phyloP scores from a whole-genome alignment of 208 protist genomes.

The Entamoeba histolytica region DNA sequence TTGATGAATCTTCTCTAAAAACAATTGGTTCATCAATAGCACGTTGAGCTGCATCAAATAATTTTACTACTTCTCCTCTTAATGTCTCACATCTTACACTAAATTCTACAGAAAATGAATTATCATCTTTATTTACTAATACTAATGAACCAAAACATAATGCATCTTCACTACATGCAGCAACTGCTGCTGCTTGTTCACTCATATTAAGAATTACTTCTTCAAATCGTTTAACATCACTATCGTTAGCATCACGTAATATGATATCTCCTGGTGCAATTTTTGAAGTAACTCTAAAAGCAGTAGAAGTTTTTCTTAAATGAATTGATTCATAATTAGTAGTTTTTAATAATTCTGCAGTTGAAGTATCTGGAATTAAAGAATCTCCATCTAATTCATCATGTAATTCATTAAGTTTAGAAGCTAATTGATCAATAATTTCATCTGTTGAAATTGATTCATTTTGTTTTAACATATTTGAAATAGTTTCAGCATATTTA shows the following conservation, averaged over 20 bases:
- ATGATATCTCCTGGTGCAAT: no score
- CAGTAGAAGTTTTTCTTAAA: no score
- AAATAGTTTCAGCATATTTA: no score
- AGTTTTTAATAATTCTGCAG: neutral
- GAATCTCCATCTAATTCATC: neutral
- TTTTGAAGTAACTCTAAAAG: no score
- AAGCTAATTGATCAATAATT: neutral
- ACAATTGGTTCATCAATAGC: neutral
- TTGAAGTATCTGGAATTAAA: neutral
- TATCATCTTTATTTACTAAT: neutral
- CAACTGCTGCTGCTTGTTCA: neutral
- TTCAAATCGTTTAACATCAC: neutral
- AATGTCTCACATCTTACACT: neutral
- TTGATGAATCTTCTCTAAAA: neutral
- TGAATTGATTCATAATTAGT: neutral
- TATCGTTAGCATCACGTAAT: neutral
- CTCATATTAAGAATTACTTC: neutral
- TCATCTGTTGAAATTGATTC: neutral
- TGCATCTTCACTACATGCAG: neutral
- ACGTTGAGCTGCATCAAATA: neutral
- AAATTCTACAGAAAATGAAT: neutral
- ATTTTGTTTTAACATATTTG: no score
- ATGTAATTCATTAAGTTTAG: neutral
- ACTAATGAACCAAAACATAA: neutral
- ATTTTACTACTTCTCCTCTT: neutral